A percentile compares a stretch with the other conserved stretches of the same genome.
Conservation (phyloP, 2,329 filamentous ascomycete species). For the Aspergillus sergii region DNA sequence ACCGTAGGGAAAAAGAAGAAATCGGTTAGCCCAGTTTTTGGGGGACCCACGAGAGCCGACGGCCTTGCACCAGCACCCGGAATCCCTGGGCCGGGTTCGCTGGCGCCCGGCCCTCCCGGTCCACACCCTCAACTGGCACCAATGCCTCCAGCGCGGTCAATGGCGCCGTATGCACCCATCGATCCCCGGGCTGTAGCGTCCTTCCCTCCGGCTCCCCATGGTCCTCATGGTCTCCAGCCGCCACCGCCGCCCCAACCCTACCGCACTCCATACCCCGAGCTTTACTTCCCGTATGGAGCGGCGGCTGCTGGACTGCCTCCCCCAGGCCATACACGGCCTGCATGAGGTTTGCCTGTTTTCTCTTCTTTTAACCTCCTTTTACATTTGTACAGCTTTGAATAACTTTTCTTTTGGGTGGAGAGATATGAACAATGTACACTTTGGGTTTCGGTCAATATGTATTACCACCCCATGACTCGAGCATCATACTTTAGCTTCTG, state of each 20-base stretch:
- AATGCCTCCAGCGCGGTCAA: slow-evolving; percentile 20
- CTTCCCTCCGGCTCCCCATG: slow-evolving; percentile 21
- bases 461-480: slow-evolving; percentile 4
- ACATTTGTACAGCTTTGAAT: slow-evolving; percentile 4
- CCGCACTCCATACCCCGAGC: slow-evolving; percentile 28
- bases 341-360: slow-evolving; percentile 8
- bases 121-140: slow-evolving; percentile 23
- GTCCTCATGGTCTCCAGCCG: slow-evolving; percentile 19
- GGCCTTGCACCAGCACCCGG: slow-evolving; percentile 23
- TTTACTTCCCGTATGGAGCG: slow-evolving; percentile 25
- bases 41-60: slow-evolving; percentile 23
- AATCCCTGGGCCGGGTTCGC: slow-evolving; percentile 15
- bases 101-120: slow-evolving; percentile 20
- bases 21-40: slow-evolving; percentile 23
- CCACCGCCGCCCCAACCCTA: slow-evolving; percentile 26
- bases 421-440: slow-evolving; percentile 4
- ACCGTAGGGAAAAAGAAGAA: slow-evolving; percentile 28
- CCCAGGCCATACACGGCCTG: slow-evolving; percentile 23
- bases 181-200: slow-evolving; percentile 25
- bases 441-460: slow-evolving; percentile 13
- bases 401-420: slow-evolving; percentile 1
- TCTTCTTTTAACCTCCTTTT: slow-evolving; percentile 7
- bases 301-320: slow-evolving; percentile 17
- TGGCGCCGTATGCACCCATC: slow-evolving; percentile 34
- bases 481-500: neutral